Percentiles rank a stretch among this genome's conserved stretches.
phyloP scores from a whole-genome alignment of 2,329 filamentous ascomycete species.

The Fusarium tuaranense region DNA sequence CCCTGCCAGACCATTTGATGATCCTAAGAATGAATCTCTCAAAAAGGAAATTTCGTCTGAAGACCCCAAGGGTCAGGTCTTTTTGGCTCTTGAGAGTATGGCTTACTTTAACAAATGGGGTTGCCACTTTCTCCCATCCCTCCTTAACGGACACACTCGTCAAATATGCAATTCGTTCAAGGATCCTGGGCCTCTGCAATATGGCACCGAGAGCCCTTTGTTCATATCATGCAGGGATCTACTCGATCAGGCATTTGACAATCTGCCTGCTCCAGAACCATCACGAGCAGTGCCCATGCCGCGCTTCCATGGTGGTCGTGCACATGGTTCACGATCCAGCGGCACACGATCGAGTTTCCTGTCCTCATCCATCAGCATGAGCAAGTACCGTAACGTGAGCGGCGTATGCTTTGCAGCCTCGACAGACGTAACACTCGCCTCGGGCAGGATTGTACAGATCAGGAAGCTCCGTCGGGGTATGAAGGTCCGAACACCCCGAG shows the following conservation, averaged over 20 bases:
- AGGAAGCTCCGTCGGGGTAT: constrained; percentile 58
- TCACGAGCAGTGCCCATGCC: constrained; percentile 35
- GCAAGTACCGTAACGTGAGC: constrained; percentile 53
- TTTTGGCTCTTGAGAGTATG: constrained; percentile 56
- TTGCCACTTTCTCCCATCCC: constrained; percentile 66
- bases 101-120: constrained; percentile 65
- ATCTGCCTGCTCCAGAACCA: constrained; percentile 57
- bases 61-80: constrained; percentile 61
- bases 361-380: constrained; percentile 52
- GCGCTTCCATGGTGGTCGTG: background rate
- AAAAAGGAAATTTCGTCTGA: constrained; percentile 60
- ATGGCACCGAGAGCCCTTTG: constrained; percentile 62
- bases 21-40: constrained; percentile 59
- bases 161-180: constrained; percentile 74
- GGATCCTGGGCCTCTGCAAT: constrained; percentile 67
- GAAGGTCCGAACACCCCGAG: constrained; percentile 62
- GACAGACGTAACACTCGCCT: constrained; percentile 59
- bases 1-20: constrained; percentile 50
- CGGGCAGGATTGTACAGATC: constrained; percentile 55
- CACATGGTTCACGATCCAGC: background rate
- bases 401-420: constrained; percentile 67
- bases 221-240: constrained; percentile 63
- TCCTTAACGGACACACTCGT: constrained; percentile 66
- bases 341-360: constrained; percentile 6
- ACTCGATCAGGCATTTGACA: constrained; percentile 63